Evolutionary conservation across 2,329 filamentous ascomycete genomes (phyloP).

Genomic region (Calycina marina): DNA sequence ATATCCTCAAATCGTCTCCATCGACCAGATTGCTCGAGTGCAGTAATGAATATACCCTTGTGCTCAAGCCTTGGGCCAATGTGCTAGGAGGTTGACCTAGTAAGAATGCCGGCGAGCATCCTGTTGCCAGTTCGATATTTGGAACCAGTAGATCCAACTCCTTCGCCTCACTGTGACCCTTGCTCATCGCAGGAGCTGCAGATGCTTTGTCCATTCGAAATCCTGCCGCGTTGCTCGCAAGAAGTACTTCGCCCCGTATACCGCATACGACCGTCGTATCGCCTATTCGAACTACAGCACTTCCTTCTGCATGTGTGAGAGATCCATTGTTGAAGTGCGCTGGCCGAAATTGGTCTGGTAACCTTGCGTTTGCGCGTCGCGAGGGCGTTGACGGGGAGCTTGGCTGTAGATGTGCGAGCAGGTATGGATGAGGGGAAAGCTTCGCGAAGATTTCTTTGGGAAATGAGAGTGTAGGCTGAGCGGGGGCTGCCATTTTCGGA

Average conservation of each 20-base stretch:
- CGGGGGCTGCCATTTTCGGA: too few relatives aligned
- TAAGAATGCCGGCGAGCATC: constrained; percentile 72
- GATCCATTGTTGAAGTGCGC: constrained; percentile 72
- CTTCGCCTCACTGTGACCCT: constrained; percentile 29
- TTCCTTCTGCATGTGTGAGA: constrained; percentile 79
- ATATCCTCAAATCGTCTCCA: constrained; percentile 57
- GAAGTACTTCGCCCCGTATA: constrained; percentile 72
- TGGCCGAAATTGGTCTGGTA: constrained; percentile 50
- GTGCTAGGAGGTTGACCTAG: constrained; percentile 70
- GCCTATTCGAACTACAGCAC: constrained; percentile 73
- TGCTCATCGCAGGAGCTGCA: constrained; percentile 20
- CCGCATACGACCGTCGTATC: constrained; percentile 94
- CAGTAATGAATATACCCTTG: constrained; percentile 62
- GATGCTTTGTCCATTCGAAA: constrained; percentile 33
- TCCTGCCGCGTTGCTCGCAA: constrained; percentile 58
- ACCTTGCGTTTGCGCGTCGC: constrained; percentile 68
- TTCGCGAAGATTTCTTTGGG: constrained; percentile 68
- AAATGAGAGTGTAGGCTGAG: constrained; percentile 25
- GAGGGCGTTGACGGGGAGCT: constrained; percentile 34
- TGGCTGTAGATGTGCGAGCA: constrained; percentile 73
- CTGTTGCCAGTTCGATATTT: constrained; percentile 85
- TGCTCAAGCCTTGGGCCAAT: constrained; percentile 69
- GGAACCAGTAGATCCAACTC: constrained; percentile 70
- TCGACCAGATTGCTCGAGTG: constrained; percentile 55
- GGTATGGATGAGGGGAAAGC: constrained; percentile 75